These are phyloP conservation scores for Blumeria hordei DNA, from an alignment of 2,329 filamentous ascomycete species.

Conservation along the genomic window DNA sequence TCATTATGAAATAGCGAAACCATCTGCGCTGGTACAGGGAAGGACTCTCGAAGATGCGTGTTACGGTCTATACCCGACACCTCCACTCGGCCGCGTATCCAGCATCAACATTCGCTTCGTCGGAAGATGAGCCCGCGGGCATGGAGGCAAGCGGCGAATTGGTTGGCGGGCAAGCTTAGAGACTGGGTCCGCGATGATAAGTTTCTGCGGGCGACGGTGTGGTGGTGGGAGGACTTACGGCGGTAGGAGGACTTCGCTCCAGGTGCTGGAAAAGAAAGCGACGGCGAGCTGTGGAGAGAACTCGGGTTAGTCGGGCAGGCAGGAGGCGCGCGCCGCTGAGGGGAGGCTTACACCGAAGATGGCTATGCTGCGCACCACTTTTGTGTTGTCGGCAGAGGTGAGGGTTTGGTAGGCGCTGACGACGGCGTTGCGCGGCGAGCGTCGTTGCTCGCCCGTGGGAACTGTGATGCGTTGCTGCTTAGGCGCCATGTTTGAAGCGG, in stretches of 20 bases:
- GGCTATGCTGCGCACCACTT: conserved; percentile 41
- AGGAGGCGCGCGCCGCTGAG: neutral
- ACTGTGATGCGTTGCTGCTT: conserved; percentile 31
- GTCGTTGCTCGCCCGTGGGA: conserved; percentile 21
- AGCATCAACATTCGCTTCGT: neutral
- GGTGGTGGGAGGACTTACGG: conserved; percentile 21
- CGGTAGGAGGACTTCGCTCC: conserved; percentile 42
- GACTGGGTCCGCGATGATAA: neutral
- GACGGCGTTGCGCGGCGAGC: conserved; percentile 26
- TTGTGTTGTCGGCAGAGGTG: conserved; percentile 42
- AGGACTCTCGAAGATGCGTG: neutral
- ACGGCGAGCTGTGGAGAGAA: conserved; percentile 28
- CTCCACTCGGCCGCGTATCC: no score
- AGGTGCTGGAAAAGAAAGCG: conserved; percentile 41
- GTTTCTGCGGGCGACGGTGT: neutral
- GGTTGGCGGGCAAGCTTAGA: conserved; percentile 3
- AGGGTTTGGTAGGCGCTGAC: conserved; percentile 34
- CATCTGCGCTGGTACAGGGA: neutral
- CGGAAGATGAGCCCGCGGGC: neutral
- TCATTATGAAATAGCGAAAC: no score
- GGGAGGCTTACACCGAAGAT: conserved; percentile 36
- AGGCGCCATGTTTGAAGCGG: conserved; percentile 28
- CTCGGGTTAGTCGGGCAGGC: neutral
- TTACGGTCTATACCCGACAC: neutral
- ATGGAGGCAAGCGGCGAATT: conserved; percentile 3